phyloP scores from a whole-genome alignment of 176 grass and related monocot genomes.

The Puya raimondii region DNA sequence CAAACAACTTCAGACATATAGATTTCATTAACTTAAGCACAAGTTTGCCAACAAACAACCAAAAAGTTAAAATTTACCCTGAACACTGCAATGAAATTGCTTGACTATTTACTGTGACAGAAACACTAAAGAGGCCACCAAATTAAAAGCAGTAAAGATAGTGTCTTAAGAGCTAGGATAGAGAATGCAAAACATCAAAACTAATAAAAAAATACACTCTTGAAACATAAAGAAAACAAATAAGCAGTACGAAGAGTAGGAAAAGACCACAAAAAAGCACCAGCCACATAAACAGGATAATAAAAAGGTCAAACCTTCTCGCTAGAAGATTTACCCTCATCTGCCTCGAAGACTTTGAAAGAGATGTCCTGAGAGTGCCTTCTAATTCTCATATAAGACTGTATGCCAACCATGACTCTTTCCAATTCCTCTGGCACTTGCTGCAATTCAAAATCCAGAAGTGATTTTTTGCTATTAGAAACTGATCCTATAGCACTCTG shows the following conservation, averaged over 20 bases:
- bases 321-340: constrained; percentile 56
- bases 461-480: constrained; percentile 8
- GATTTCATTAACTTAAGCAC: no score
- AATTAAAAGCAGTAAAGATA: no score
- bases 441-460: constrained; percentile 43
- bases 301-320: constrained; percentile 58
- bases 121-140: no score
- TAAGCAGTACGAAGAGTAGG: not conserved
- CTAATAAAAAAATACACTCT: not conserved
- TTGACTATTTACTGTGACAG: no score
- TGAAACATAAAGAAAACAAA: no score
- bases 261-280: not conserved
- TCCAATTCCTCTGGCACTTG: constrained; percentile 94
- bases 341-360: constrained; percentile 76
- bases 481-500: constrained; percentile 7
- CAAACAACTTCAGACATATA: no score
- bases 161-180: no score
- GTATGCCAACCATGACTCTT: constrained; percentile 69
- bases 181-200: not conserved
- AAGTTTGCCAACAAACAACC: no score
- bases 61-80: no score
- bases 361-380: constrained; percentile 60
- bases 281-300: not conserved
- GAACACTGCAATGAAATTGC: no score
- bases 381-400: constrained; percentile 89